A percentile compares a stretch with the other conserved stretches of the same genome.
phyloP scores from a whole-genome alignment of 805 yeast genomes.

The Candida parachauliodes region DNA sequence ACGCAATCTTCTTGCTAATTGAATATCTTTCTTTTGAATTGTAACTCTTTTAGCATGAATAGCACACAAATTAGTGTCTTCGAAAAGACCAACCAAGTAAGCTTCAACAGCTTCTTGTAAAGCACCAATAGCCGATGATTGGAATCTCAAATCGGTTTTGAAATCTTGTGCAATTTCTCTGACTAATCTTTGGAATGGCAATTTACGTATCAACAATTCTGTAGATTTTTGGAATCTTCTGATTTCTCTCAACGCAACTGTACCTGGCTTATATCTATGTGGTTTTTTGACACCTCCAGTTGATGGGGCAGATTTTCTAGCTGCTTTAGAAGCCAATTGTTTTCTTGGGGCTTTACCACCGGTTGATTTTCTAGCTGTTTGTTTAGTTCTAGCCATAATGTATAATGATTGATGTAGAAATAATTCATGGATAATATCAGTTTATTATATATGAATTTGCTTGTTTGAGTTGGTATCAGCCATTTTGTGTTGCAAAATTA shows the following conservation, averaged over 20 bases:
- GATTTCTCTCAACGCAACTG: conserved; percentile 50
- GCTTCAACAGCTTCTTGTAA: conserved; percentile 50
- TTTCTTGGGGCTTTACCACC: conserved; percentile 53
- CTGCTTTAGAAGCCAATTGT: conserved; percentile 50
- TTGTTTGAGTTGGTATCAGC: neutral
- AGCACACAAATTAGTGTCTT: conserved; percentile 50
- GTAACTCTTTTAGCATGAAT: conserved; percentile 51
- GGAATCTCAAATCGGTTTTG: conserved; percentile 48
- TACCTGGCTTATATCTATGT: conserved; percentile 52
- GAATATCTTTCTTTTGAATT: conserved; percentile 49
- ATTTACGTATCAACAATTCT: conserved; percentile 47
- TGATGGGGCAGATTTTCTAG: conserved; percentile 49
- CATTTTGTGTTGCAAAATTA: neutral
- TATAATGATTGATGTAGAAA: conserved; percentile 7
- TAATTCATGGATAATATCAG: neutral
- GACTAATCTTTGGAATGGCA: conserved; percentile 49
- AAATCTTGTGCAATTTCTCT: conserved; percentile 49
- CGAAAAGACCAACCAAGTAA: conserved; percentile 45
- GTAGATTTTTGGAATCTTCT: conserved; percentile 50
- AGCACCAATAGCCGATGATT: conserved; percentile 48
- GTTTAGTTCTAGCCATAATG: conserved; percentile 48
- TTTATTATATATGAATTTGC: neutral
- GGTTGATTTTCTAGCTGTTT: conserved; percentile 49
- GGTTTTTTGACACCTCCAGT: conserved; percentile 51
- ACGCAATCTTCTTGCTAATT: conserved; percentile 50